phyloP scores from a whole-genome alignment of 2,329 filamentous ascomycete genomes.

The Colletotrichum sp. region DNA sequence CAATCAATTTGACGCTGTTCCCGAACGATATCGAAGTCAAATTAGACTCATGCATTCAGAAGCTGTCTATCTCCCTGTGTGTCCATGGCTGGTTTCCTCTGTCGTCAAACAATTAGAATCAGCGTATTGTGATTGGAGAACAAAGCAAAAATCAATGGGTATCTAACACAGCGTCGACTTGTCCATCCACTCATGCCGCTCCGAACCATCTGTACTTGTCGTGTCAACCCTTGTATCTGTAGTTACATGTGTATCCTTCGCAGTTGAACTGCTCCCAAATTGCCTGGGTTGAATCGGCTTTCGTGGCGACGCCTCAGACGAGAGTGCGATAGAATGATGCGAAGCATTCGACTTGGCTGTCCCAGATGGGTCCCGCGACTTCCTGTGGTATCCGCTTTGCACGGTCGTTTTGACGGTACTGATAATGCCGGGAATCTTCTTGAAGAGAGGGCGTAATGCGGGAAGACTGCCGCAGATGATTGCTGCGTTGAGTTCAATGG shows the following conservation, averaged over 20 bases:
- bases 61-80: no score
- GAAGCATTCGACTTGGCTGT: neutral
- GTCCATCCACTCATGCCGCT: slow-evolving; percentile 47
- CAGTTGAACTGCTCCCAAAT: neutral
- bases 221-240: neutral
- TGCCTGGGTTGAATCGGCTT: neutral
- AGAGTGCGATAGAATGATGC: neutral
- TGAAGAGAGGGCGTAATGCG: slow-evolving; percentile 41
- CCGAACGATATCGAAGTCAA: neutral
- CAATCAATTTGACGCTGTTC: rapidly evolving
- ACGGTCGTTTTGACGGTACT: neutral
- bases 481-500: slow-evolving; percentile 35
- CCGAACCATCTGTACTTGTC: neutral
- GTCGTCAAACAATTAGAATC: no score
- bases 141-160: neutral
- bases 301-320: neutral
- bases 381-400: neutral
- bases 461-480: slow-evolving; percentile 49
- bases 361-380: neutral
- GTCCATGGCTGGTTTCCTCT: rapidly evolving
- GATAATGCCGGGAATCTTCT: neutral
- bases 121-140: neutral
- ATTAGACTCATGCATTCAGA: no score
- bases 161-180: neutral
- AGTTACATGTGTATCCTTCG: neutral